phyloP scores from a whole-genome alignment of 805 yeast genomes.

The Starmerella gropengiesseri region DNA sequence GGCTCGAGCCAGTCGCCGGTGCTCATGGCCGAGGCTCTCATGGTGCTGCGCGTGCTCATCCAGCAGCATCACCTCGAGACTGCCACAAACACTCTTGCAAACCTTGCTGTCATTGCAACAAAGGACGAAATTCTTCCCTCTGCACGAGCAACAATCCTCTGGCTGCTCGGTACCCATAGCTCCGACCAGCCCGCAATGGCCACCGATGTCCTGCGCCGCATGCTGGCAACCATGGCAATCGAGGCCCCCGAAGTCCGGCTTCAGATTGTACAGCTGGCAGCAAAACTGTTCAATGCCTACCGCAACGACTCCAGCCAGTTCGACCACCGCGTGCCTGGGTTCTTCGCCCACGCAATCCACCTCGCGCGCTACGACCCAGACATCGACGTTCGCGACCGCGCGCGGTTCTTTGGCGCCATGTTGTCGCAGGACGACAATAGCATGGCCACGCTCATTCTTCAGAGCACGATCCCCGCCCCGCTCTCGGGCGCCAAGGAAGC shows the following conservation, averaged over 20 bases:
- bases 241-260: slow-evolving; percentile 50
- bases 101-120: slow-evolving; percentile 7
- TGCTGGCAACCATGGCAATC: slow-evolving; percentile 42
- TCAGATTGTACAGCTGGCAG: slow-evolving; percentile 61
- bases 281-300: slow-evolving; percentile 55
- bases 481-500: slow-evolving; percentile 10
- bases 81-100: slow-evolving; percentile 3
- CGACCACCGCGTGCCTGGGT: slow-evolving; percentile 30
- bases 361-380: slow-evolving; percentile 63
- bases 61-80: slow-evolving; percentile 19
- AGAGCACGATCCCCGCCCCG: slow-evolving; percentile 67
- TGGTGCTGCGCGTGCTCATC: slow-evolving; percentile 20
- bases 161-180: slow-evolving; percentile 84
- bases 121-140: slow-evolving; percentile 1
- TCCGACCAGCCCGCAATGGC: slow-evolving; percentile 39
- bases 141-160: slow-evolving; percentile 69
- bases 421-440: slow-evolving; percentile 44
- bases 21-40: slow-evolving; percentile 20
- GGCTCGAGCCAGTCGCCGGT: slow-evolving; percentile 8
- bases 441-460: slow-evolving; percentile 57
- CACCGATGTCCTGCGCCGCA: slow-evolving; percentile 61
- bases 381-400: slow-evolving; percentile 73
- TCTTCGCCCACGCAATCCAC: slow-evolving; percentile 53
- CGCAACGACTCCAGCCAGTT: slow-evolving; percentile 32
- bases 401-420: slow-evolving; percentile 58